Base-by-base conservation (phyloP, 2,329 filamentous ascomycete species). In the Verticillium alfalfae region DNA sequence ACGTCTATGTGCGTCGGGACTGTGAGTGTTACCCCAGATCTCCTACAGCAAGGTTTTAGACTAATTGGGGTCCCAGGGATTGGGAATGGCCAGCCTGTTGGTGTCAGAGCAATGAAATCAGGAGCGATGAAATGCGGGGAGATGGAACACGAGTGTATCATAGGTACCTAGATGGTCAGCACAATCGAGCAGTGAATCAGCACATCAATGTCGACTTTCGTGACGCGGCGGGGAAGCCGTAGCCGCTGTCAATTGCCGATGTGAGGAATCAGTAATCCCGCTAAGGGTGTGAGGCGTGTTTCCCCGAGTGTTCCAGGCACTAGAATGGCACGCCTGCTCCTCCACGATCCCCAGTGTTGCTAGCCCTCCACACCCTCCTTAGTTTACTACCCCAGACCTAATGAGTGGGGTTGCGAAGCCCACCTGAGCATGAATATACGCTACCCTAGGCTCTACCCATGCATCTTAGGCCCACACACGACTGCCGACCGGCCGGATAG, bases 11-110 rank as follows among this genome's bases (percentile, higher is more conserved):
- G 56, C 38, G 59, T 61, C 18, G 58, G 61, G 12, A 60, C 56
- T 22, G 56, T 58, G 41, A 58, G 56, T 58, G 10, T 13, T 18
- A 31, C 22, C 31, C 22, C 18, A 37, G 12, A 3, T 18, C 12
- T 22, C 7, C n/a, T 10, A 18, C 22, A 7, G 3, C 7, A 13
- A 18, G 26, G 18, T 5, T 9, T 13, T 7, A 15, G 31, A 26
- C 26, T 31, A 15, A 41, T 31, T 12, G 12, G 3, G 34, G 10
- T 15, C 2, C 22, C 26, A 65, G 61, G 63, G 63, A 34, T 61
- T 64, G 63, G 63, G 63, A 6, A 64, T 64, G 63, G 63, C 63
- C 18, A 38, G 36, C 18, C 41, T 64, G 58, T 37, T 64, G 12
- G 61, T 64, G 36, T 62, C 60, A 7, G 64, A 65, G 26, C 54